Percentiles rank a stretch among this genome's conserved stretches.
Conservation (phyloP, 1,139 yeast genomes). For the Saccharomyces hybrid region DNA sequence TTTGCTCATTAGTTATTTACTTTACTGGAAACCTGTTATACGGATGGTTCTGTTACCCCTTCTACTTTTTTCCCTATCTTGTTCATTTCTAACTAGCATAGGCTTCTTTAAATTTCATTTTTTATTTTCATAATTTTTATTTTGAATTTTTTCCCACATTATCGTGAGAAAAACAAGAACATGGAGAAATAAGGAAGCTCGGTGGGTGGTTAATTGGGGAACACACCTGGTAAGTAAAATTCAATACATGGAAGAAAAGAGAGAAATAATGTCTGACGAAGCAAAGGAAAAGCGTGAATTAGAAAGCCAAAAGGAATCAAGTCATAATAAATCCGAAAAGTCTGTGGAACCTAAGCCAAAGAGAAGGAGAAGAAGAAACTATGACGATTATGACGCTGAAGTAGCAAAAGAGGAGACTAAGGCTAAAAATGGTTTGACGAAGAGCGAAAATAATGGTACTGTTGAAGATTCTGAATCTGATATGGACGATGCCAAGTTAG, state of each 20-base stretch:
- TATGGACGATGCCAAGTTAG: constrained; percentile 47
- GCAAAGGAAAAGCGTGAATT: constrained; percentile 5
- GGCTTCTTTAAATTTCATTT: background rate
- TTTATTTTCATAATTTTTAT: background rate
- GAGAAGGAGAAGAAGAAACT: constrained; percentile 42
- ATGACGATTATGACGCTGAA: constrained; percentile 44
- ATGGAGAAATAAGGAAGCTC: background rate
- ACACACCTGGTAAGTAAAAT: background rate
- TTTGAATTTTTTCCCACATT: background rate
- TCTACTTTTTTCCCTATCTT: background rate
- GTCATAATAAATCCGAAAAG: constrained; percentile 6
- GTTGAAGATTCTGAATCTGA: constrained; percentile 44
- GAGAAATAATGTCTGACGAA: constrained; percentile 11
- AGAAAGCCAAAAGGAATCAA: constrained; percentile 15
- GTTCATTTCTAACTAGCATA: too few relatives aligned
- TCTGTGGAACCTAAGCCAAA: constrained; percentile 16
- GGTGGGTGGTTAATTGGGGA: background rate
- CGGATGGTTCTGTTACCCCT: background rate
- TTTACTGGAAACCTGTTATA: background rate
- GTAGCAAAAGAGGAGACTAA: constrained; percentile 35
- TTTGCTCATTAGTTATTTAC: constrained; percentile 8
- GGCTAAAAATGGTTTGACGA: constrained; percentile 38
- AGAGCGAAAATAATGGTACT: constrained; percentile 36
- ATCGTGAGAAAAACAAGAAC: background rate
- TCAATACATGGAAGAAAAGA: background rate